These are phyloP conservation scores for Elsinoe fawcettii DNA, from an alignment of 2,329 filamentous ascomycete species.

Conservation along the genomic window DNA sequence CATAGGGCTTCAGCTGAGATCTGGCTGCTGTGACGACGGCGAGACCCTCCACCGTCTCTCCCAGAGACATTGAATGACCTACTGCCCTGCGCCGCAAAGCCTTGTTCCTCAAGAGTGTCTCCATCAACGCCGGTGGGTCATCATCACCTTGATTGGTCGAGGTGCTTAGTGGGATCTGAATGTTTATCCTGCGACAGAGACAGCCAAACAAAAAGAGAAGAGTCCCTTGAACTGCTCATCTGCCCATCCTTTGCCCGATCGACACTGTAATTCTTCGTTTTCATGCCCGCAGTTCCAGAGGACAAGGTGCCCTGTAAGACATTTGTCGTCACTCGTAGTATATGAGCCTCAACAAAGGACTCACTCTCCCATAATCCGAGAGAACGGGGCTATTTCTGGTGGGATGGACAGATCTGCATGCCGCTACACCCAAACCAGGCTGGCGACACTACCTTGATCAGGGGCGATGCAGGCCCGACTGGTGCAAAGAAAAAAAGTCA, in stretches of 20 bases:
- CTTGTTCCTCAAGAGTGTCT: not conserved
- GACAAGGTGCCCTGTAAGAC: not conserved
- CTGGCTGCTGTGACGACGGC: not conserved
- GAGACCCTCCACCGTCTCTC: too few relatives aligned
- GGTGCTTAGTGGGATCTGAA: not conserved
- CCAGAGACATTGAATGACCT: not conserved
- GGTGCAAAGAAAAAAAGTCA: not conserved
- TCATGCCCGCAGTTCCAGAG: not conserved
- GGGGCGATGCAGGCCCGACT: conserved; percentile 6
- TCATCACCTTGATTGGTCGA: not conserved
- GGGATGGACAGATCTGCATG: conserved; percentile 7
- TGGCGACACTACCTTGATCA: not conserved
- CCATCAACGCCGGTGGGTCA: not conserved
- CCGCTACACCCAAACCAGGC: not conserved
- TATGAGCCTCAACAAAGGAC: not conserved
- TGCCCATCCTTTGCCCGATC: not conserved
- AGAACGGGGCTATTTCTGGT: conserved; percentile 4
- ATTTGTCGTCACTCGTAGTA: conserved; percentile 9
- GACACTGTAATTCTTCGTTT: not conserved
- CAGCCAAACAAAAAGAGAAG: not conserved
- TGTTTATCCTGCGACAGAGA: not conserved
- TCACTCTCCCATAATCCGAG: not conserved
- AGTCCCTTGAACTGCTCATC: not conserved
- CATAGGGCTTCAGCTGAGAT: not conserved
- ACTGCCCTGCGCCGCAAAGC: not conserved